Base-by-base conservation (phyloP, 441 rosid species). In the Erodium trifolium region DNA sequence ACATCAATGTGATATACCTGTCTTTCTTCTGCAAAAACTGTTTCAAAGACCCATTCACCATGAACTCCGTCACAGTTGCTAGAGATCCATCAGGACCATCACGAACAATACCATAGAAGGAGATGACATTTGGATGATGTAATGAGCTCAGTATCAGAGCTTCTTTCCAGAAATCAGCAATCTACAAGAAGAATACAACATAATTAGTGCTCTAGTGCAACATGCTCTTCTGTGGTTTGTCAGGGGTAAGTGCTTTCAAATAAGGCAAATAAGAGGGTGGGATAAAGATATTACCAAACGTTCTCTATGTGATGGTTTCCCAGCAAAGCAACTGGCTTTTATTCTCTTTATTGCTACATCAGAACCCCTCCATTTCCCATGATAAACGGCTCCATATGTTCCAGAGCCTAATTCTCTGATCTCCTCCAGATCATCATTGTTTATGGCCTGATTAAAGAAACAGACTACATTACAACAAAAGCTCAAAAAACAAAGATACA, bases 121-220 rank as follows among this genome's bases (percentile, higher is more conserved):
- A 83, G 74, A 94, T 96, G 55, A 94, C 99, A 76, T 91, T 94
- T 47, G 99, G 99, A 80, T 94, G 99, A 82, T 94, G 99, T 73
- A 94, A 81, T 68, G 99, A 94, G 79, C 99, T 87, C 80, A 91
- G 82, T 76, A 87, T 82, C 80, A 84, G 78, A 31, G 99, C 97
- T 83, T 94, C 99, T 82, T 86, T 94, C 97, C 99, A 91, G 77
- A 94, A 94, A 84, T 94, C 99, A 5, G 90, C 90, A 67, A 94
- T 94, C 99, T 94, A 77, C 79, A 78, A 66, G 74, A 70, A 70
- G 79, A 45, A 11, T 76, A 19, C 34, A 66, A 68, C 68, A 63
- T 19, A 47, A 63, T 66, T 51, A 65, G 14, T 49, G 63, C 27
- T 14, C 18, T 5, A 14, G 1, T 57, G 19, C 63, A 57, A 14